Base-by-base conservation (phyloP, 148 eudicot genomes). In the Rhododendron mucronatum region DNA sequence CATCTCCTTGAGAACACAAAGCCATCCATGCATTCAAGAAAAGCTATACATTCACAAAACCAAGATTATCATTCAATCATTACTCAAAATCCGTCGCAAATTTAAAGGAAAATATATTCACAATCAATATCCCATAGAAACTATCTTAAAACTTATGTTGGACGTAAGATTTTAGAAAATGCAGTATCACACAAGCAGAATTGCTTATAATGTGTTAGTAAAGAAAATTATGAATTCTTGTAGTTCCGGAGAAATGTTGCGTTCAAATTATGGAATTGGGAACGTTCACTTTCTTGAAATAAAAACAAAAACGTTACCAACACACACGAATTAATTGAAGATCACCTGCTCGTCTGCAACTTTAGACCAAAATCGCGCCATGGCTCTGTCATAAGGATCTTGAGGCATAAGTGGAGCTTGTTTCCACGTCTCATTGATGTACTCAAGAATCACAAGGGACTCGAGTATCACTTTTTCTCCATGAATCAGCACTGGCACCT, bases 1-100 rank as follows among this genome's bases (percentile, higher is more conserved):
- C 67, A 21, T 89, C 90, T 20, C 89, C 90, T 81, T 77, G 57
- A n/a, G 81, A 73, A 41, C 85, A 82, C n/a, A 82, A 2, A 30
- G 83, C 87, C 50, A 37, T n/a, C 45, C 65, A 82, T 15, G 45
- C 67, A 12, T 47, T 8, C 79, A 37, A 10, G 16, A 75, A 37
- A 75, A 75, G 79, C 79, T 75, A 30, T 15, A 2, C 5, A 30
- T 5, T 0, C 7, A 41, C 45, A 30, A 4, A 35, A 28, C 21
- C 4, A 4, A 30, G 39, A 71, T 71, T 30, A 14, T 14, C 76
- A 71, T 30, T 71, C 76, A 11, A 26, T 30, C 76, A 4, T 39
- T 41, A 41, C 5, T 6, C 45, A 30, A 67, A 65, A 67, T 20
- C 1, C 3, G 21, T 55, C 23, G 11, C 7, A 10, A 23, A 23